Evolutionary conservation across 1,284 basidiomycete species (phyloP), one percentile per base, ranked within the genome.

Genomic region (Phylloporus sp.): DNA sequence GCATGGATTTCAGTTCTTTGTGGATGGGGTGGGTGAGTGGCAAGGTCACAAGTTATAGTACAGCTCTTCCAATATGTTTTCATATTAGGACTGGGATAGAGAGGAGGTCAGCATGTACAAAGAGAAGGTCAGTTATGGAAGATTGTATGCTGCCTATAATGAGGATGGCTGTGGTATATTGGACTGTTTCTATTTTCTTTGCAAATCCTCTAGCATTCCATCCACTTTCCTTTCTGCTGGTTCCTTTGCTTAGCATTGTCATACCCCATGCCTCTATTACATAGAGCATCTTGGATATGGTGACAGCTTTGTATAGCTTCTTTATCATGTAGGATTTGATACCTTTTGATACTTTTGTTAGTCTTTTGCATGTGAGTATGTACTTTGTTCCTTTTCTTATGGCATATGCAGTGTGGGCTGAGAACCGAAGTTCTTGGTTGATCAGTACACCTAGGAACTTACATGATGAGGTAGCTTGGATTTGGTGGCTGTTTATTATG

Each of bases 131-230:
- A 1, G 67, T 60, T 0, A 67, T 39, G 0, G 67, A 47, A 1
- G 62, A 35, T 1, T n/a, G 4, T 62, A 70, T 66, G 17, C 67
- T 58, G 1, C 64, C 64, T 0, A 41, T 66, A 5, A 66, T 66
- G 1, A n/a, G 15, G 5, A 64, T 12, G 0, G 35, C 43, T 0
- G 60, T 64, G 2, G 70, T 66, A 1, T 80, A 39, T 62, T 85
- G 84, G 0, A 84, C 70, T 4, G 62, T 60, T 0, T 68, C 71
- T 0, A 85, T 70, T 25, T 75, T 60, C 11, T 32, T 19, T 15
- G 25, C 29, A 3, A 55, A 55, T 2, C 45, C 45, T n/a, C 45
- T 2, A 23, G 45, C n/a, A 12, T n/a, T n/a, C 23, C 45, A 23
- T n/a, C 45, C 11, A 1, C 10, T 20, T 1, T 23, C 45, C 2